These are phyloP conservation scores for Astragalus glycyphyllos DNA, from an alignment of 306 rosid species.

Conservation along the genomic window DNA sequence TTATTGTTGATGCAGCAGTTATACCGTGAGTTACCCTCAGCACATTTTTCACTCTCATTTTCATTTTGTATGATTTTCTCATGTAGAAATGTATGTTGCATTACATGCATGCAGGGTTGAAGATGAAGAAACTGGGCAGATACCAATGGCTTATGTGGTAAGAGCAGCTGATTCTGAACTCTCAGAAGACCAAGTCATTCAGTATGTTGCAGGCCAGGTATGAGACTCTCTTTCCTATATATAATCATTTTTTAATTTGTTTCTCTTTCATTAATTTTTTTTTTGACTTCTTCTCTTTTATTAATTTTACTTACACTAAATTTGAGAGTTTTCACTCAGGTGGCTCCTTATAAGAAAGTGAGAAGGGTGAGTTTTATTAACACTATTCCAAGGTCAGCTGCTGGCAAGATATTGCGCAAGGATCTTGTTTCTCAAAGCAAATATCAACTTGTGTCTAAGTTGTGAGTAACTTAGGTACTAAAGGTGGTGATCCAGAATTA, in stretches of 20 bases:
- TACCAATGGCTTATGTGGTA: conserved; percentile 91
- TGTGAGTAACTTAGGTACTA: conserved; percentile 46
- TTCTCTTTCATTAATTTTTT: conserved; percentile 15
- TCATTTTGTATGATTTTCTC: conserved; percentile 32
- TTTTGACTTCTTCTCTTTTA: conserved; percentile 5
- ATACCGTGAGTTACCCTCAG: conserved; percentile 63
- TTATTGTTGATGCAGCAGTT: conserved; percentile 86
- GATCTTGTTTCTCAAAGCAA: conserved; percentile 71
- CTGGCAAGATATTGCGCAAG: conserved; percentile 94
- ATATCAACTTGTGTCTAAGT: conserved; percentile 56
- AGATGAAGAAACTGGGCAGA: conserved; percentile 86
- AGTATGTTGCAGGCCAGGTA: conserved; percentile 84
- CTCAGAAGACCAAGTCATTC: conserved; percentile 72
- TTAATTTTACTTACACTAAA: conserved; percentile 19
- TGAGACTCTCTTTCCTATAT: neutral
- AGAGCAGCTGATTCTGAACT: conserved; percentile 60
- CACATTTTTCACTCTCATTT: conserved; percentile 13
- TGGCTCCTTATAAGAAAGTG: conserved; percentile 89
- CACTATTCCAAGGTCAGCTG: conserved; percentile 79
- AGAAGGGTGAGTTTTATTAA: conserved; percentile 70
- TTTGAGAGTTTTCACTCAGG: conserved; percentile 55
- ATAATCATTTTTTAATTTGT: neutral
- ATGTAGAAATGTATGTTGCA: conserved; percentile 39
- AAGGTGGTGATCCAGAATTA: neutral
- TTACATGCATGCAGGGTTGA: conserved; percentile 48